Base-by-base conservation (phyloP, 2,329 filamentous ascomycete genomes). In the Bipolaris sorokiniana region DNA sequence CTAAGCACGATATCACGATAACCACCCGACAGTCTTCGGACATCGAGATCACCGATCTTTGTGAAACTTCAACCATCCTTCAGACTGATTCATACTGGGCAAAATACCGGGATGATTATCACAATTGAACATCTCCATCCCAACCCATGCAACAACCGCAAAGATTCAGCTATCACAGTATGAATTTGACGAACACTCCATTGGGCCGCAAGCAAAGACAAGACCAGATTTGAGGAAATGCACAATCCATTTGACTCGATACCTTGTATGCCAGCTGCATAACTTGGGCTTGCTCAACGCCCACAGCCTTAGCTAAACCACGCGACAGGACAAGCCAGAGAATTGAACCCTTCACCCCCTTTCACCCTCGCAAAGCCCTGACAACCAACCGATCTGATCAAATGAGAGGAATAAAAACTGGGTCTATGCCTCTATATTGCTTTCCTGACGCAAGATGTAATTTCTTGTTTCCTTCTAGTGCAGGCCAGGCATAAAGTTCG, bases 391-490 rank as follows among this genome's bases (percentile, higher is more conserved):
- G 23, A 38, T 13, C 34, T 38, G 23, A 28, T 26, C 22, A 28
- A 28, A 26, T 23, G 46, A 36, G 20, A 16, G 46, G 9, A 38
- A 26, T 42, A 16, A 38, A 26, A 38, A 13, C 34, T 6, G 15
- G 31, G 34, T 15, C 34, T 28, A 7, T 3, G 22, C 28, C 15
- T 15, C 22, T 11, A 18, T 28, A 26, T 48, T 48, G 22, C 34
- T 48, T 48, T 48, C 5, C 13, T 37, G 9, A 22, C 11, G 20
- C 46, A 34, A 22, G 28, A n/a, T 7, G 13, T 20, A 26, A 11
- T 48, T 48, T 34, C 34, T 48, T 48, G 7, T 48, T 48, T 18
- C 6, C 11, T 38, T 48, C 46, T 48, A 46, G 42, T 46, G 16
- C n/a, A 16, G 6, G 3, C 5, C 10, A 18, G 5, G 2, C 42